A percentile compares a stretch with the other conserved stretches of the same genome.
Conservation (phyloP, 2,329 filamentous ascomycete species). For the Teratosphaeria pseudoeucalypti region DNA sequence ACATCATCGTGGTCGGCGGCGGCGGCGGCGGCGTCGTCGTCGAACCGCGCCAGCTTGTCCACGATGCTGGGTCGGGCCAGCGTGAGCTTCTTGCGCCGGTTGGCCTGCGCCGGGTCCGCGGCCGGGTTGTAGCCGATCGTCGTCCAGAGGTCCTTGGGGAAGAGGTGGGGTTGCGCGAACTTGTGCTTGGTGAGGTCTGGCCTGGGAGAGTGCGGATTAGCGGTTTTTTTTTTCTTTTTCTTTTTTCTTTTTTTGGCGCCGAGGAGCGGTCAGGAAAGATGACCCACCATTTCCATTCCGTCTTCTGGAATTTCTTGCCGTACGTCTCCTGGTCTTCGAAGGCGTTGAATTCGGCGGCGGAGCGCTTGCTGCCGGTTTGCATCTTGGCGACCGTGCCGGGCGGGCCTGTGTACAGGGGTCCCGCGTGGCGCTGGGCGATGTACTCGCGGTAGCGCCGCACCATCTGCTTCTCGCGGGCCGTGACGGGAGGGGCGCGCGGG, state of each 20-base stretch:
- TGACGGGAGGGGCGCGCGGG: constrained; percentile 3
- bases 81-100: constrained; percentile 3
- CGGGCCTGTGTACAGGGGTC: constrained; percentile 7
- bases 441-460: constrained; percentile 5
- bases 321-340: constrained; percentile 39
- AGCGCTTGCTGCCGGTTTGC: constrained; percentile 34
- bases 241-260: too few species aligned
- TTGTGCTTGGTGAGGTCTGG: constrained; percentile 40
- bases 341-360: constrained; percentile 45
- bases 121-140: constrained; percentile 25
- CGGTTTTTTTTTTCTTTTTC: neutral
- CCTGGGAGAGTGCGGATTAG: constrained; percentile 10
- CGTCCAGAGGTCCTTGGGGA: constrained; percentile 38
- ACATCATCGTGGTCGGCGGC: neutral
- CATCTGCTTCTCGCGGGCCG: neutral
- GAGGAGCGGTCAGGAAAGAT: neutral
- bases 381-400: constrained; percentile 34
- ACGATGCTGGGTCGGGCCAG: constrained; percentile 2
- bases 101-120: neutral
- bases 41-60: constrained; percentile 7
- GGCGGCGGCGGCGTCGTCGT: constrained; percentile 5
- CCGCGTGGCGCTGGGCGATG: constrained; percentile 5
- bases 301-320: constrained; percentile 24
- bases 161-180: constrained; percentile 39
- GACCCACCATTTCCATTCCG: constrained; percentile 19